Evolutionary conservation across 2,329 filamentous ascomycete species (phyloP).

Genomic region (Cordyceps cicadae): DNA sequence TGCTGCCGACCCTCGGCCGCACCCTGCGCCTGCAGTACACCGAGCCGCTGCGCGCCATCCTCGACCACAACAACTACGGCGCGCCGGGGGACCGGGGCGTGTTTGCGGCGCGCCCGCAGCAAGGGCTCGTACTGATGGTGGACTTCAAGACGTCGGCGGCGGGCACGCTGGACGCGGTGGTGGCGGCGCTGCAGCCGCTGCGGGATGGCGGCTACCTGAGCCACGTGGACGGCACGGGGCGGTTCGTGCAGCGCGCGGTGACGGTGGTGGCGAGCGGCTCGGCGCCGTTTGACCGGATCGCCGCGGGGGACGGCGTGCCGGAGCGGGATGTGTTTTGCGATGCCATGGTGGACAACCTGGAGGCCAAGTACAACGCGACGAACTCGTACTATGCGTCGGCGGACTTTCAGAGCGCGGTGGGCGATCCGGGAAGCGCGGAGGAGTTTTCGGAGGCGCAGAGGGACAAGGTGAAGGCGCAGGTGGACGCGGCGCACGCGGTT

Average conservation of each 20-base stretch:
- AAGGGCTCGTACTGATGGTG: slow-evolving; percentile 54
- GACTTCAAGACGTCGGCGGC: slow-evolving; percentile 53
- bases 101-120: slow-evolving; percentile 42
- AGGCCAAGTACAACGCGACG: slow-evolving; percentile 12
- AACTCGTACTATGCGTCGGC: slow-evolving; percentile 15
- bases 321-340: slow-evolving; percentile 11
- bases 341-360: slow-evolving; percentile 11
- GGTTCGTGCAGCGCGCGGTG: slow-evolving; percentile 46
- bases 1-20: slow-evolving; percentile 7
- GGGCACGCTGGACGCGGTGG: slow-evolving; percentile 16
- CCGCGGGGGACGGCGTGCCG: slow-evolving; percentile 11
- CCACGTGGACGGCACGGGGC: slow-evolving; percentile 37
- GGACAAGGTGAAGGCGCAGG: slow-evolving; percentile 10
- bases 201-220: slow-evolving; percentile 50
- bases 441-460: slow-evolving; percentile 12
- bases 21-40: slow-evolving; percentile 13
- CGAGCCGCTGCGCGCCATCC: slow-evolving; percentile 12
- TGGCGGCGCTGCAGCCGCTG: slow-evolving; percentile 43
- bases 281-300: slow-evolving; percentile 12
- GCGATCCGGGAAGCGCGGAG: slow-evolving; percentile 9
- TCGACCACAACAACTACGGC: slow-evolving; percentile 15
- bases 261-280: slow-evolving; percentile 64
- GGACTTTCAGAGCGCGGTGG: slow-evolving; percentile 13
- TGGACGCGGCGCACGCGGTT: slow-evolving; percentile 10
- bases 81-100: slow-evolving; percentile 35